Evolutionary conservation across 2,329 filamentous ascomycete genomes (phyloP), one percentile per base, ranked within the genome.

Genomic region (Ustulina deusta): DNA sequence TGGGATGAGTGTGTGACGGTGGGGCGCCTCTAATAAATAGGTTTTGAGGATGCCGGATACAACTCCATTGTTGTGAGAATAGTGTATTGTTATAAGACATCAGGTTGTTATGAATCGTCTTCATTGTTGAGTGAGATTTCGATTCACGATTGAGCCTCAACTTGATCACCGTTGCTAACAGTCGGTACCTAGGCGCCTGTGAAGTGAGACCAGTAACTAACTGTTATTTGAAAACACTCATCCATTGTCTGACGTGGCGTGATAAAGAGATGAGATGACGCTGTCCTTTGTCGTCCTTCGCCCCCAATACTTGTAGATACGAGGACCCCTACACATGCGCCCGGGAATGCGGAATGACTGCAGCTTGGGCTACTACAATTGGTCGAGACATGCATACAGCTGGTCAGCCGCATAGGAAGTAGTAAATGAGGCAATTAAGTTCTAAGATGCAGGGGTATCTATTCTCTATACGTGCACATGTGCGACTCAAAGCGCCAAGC

Each of bases 401-500:
- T 15, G 38, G 20, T 3, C 11, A 3, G 22, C 3, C 9, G 34
- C 10, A 40, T 27, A 40, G 9, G 11, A 61, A 38, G 11, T n/a
- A 13, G 20, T 27, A 7, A n/a, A 42, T 3, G 25, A 56, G 40
- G 20, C 20, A 34, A 38, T 48, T 48, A 25, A 15, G 38, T 48
- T 49, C 9, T 11, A 46, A 36, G 20, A 57, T 56, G 15, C 9
- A n/a, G 25, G 42, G n/a, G 64, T 54, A 48, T 67, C 51, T 66
- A 69, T 62, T 54, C 10, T 66, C 55, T 63, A 34, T 59, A 48
- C 34, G 25, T 36, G 52, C 25, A n/a, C 15, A 38, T 46, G 40
- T n/a, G 44, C 27, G 22, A 46, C 3, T 52, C n/a, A n/a, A 20
- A 11, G 13, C n/a, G 5, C 5, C 10, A 55, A n/a, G 29, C 46